A percentile compares a stretch with the other conserved stretches of the same genome.
Conservation (phyloP, 2,329 filamentous ascomycete species). For the Corinectria fuckeliana region DNA sequence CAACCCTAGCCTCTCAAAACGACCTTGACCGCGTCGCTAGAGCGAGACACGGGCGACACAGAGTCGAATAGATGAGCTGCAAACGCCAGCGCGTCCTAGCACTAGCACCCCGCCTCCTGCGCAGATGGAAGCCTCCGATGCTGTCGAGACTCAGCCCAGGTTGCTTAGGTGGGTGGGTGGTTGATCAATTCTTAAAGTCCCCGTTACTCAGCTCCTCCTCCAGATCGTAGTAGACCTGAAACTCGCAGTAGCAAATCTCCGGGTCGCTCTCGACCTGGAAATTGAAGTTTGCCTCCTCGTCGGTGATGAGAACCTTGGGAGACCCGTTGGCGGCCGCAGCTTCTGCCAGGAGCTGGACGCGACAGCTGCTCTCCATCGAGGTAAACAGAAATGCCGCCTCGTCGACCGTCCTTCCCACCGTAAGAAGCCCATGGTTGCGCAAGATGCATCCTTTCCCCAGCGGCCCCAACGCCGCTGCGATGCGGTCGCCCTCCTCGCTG, state of each 20-base stretch:
- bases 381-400: conserved; percentile 76
- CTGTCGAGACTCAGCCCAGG: too few species aligned
- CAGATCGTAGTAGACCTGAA: conserved; percentile 38
- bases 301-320: conserved; percentile 47
- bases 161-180: too few species aligned
- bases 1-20: too few species aligned
- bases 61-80: too few species aligned
- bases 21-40: too few species aligned
- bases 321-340: conserved; percentile 39
- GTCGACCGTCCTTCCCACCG: conserved; percentile 73
- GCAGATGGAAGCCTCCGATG: too few species aligned
- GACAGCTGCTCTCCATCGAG: conserved; percentile 70
- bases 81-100: too few species aligned
- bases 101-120: too few species aligned
- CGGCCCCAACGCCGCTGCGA: conserved; percentile 66
- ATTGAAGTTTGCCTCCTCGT: conserved; percentile 50
- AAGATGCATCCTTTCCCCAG: conserved; percentile 67
- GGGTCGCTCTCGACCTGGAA: conserved; percentile 39
- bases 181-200: conserved; percentile 29
- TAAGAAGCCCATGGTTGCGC: conserved; percentile 74
- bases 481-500: conserved; percentile 67
- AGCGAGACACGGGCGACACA: too few species aligned
- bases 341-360: conserved; percentile 43
- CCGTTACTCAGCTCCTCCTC: conserved; percentile 33
- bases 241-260: conserved; percentile 36